Evolutionary conservation across 257 asterid genomes (phyloP).

Genomic region (Ligustrum vulgare): DNA sequence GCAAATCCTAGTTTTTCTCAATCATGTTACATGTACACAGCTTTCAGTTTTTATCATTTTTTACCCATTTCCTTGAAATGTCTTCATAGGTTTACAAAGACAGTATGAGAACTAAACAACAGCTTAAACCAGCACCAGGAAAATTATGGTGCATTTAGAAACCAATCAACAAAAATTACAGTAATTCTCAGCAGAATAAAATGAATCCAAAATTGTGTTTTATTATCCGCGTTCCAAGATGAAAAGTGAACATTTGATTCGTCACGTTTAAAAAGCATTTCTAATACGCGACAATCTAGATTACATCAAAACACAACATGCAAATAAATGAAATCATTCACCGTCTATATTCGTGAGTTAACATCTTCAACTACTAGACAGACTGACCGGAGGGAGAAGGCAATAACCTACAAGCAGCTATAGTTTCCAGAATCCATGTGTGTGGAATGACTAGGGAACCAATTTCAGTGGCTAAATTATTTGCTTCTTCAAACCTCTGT

Average conservation of each 20-base stretch:
- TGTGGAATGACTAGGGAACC: conserved; percentile 52
- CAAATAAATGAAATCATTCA: not conserved
- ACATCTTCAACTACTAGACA: not conserved
- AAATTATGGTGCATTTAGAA: not conserved
- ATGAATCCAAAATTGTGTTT: not conserved
- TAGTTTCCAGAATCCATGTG: conserved; percentile 90
- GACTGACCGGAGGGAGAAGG: conserved; percentile 26
- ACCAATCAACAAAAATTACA: not conserved
- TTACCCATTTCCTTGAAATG: not conserved
- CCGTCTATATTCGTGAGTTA: not conserved
- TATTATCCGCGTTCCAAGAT: not conserved
- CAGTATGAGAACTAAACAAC: not conserved
- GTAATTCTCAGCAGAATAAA: not conserved
- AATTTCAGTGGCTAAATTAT: conserved; percentile 33
- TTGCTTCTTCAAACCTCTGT: conserved; percentile 49
- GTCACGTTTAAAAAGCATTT: not conserved
- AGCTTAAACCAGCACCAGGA: not conserved
- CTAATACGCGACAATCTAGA: not conserved
- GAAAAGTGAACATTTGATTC: not conserved
- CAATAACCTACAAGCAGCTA: conserved; percentile 60
- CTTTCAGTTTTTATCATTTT: not conserved
- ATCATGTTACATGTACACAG: not conserved
- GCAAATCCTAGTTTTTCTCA: not conserved
- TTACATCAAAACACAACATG: not conserved
- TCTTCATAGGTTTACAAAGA: not conserved